Evolutionary conservation across 768 basidiomycete species (phyloP), one percentile per base, ranked within the genome.

Genomic region (Mycena pura): DNA sequence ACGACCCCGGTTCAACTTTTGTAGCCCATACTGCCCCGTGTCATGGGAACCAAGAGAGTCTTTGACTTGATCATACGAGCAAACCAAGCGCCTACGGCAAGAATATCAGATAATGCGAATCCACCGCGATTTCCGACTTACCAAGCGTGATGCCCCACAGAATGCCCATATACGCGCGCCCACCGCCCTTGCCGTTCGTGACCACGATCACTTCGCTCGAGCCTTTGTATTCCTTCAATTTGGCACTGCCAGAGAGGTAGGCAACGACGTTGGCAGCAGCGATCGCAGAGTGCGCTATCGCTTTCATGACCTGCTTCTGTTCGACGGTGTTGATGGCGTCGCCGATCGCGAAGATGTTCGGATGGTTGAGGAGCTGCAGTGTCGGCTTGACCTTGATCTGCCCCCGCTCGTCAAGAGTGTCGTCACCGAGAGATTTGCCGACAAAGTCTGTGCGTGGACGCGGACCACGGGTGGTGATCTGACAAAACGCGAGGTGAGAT

Each of bases 261-360:
- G 72, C 70, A 0, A 85, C 29, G 15, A 88, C 70, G 58, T 91
- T 91, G 27, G 77, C 72, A 3, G 74, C 76, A 34, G 85, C 75
- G 36, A 89, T 63, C 9, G 63, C 59, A 0, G 76, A 79, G 61
- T 91, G 90, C 6, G 65, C 67, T 2, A 45, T 22, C 0, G 75
- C 76, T 69, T 90, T 89, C 15, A 60, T 70, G 5, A 73, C 70
- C 47, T 80, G 87, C 65, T 89, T 90, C 71, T 89, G 84, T 70
- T 90, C 90, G 1, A 73, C 56, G 77, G 82, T 86, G 36, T 87
- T 85, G 60, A 86, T 82, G 58, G 87, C 79, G 67, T 92, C 90
- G 2, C 90, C 90, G 3, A 74, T 78, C 0, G 89, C 91, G 57
- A 87, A 90, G 14, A 91, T 82, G 58, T 78, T 78, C 0, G 83